Evolutionary conservation across 805 yeast genomes (phyloP).

Genomic region (Cyberlindnera japonica): DNA sequence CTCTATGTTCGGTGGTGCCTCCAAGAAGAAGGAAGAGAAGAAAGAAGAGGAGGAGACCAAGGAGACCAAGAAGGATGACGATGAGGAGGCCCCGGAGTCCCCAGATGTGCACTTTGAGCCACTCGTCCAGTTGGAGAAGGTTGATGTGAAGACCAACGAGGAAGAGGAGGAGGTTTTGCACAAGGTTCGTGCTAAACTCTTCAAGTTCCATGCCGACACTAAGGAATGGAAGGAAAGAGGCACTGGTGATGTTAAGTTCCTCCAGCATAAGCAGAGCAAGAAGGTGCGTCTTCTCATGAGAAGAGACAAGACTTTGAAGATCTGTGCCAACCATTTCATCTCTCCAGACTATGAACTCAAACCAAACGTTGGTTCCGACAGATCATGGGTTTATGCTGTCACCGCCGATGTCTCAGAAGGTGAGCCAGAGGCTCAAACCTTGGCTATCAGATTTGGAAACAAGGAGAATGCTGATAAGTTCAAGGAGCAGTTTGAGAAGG

Average conservation of each 20-base stretch:
- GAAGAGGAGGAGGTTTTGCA: slow-evolving; percentile 79
- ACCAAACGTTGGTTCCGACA: slow-evolving; percentile 94
- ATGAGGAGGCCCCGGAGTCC: slow-evolving; percentile 35
- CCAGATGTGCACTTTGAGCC: slow-evolving; percentile 90
- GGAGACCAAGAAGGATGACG: slow-evolving; percentile 29
- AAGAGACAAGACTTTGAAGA: slow-evolving; percentile 97
- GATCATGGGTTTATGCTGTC: slow-evolving; percentile 97
- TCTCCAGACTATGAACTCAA: slow-evolving; percentile 77
- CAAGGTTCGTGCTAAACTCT: slow-evolving; percentile 93
- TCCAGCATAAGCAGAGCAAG: slow-evolving; percentile 77
- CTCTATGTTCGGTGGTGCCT: too few relatives aligned
- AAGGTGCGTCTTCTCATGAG: slow-evolving; percentile 95
- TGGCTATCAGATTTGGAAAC: slow-evolving; percentile 92
- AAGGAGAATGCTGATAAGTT: slow-evolving; percentile 93
- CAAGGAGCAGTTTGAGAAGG: slow-evolving; percentile 86
- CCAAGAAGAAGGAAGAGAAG: slow-evolving; percentile 48
- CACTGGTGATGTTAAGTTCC: slow-evolving; percentile 95
- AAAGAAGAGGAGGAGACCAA: slow-evolving; percentile 39
- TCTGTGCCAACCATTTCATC: slow-evolving; percentile 95
- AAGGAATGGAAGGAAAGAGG: slow-evolving; percentile 99
- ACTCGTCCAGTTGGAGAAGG: slow-evolving; percentile 88
- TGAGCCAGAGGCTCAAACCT: slow-evolving; percentile 90
- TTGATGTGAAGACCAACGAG: slow-evolving; percentile 93
- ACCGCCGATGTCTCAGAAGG: slow-evolving; percentile 96
- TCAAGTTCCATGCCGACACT: slow-evolving; percentile 78